These are phyloP conservation scores for Monilinia fructicola DNA, from an alignment of 2,329 filamentous ascomycete species.

Conservation along the genomic window DNA sequence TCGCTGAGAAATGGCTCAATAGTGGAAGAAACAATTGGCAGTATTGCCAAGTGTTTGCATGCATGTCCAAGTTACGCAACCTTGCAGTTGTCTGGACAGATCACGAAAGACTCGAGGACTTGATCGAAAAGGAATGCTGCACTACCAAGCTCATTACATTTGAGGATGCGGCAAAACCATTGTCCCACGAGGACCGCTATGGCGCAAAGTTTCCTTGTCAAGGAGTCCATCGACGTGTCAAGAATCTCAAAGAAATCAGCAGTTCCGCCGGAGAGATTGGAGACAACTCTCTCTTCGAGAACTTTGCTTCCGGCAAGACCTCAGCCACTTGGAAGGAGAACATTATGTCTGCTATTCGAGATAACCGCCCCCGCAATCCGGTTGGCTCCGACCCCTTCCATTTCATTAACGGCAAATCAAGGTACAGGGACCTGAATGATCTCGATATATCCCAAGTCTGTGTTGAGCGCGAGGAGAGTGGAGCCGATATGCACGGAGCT, in stretches of 20 bases:
- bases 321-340: neutral
- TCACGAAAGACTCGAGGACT: neutral
- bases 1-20: slow-evolving; percentile 3
- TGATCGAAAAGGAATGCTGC: neutral
- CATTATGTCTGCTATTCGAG: neutral
- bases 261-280: neutral
- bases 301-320: slow-evolving; percentile 2
- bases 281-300: neutral
- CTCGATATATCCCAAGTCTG: neutral
- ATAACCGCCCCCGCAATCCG: neutral
- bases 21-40: slow-evolving; percentile 1
- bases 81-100: slow-evolving; percentile 5
- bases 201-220: neutral
- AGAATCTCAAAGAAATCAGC: neutral
- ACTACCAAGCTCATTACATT: neutral
- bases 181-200: neutral
- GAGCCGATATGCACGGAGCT: neutral
- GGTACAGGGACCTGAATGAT: slow-evolving; percentile 1
- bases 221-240: neutral
- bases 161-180: neutral
- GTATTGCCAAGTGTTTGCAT: slow-evolving; percentile 11
- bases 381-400: neutral
- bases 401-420: neutral
- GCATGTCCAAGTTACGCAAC: neutral
- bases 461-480: neutral